phyloP scores from a whole-genome alignment of 1,284 basidiomycete genomes.

The Heterobasidion occidentale region DNA sequence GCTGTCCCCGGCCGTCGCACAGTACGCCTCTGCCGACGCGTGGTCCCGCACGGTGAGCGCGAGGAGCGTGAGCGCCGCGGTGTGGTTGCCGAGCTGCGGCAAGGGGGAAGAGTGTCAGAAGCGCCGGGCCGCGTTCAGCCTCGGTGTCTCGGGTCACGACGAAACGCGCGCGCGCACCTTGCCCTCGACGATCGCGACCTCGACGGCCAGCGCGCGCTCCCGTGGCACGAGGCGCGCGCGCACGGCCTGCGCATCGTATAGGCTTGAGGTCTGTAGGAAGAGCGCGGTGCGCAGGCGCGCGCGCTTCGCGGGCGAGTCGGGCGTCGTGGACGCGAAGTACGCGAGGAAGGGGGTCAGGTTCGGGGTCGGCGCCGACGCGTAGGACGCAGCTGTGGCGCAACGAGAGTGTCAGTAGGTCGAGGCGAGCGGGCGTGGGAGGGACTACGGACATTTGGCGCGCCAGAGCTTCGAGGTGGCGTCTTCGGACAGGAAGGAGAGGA shows the following conservation, averaged over 20 bases:
- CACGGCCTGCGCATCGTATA: constrained; percentile 53
- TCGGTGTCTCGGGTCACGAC: not conserved
- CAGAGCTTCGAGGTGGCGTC: constrained; percentile 53
- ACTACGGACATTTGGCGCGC: constrained; percentile 56
- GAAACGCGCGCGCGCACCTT: constrained; percentile 42
- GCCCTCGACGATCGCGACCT: constrained; percentile 75
- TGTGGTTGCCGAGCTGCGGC: constrained; percentile 57
- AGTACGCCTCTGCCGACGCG: constrained; percentile 71
- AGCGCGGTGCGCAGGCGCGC: constrained; percentile 69
- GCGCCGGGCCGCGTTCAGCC: constrained; percentile 1
- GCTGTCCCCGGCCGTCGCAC: constrained; percentile 56
- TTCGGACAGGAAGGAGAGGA: constrained; percentile 40
- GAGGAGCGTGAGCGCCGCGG: constrained; percentile 58
- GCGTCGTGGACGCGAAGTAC: constrained; percentile 62
- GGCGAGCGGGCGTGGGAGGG: not conserved
- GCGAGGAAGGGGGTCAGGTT: constrained; percentile 27
- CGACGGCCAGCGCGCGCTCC: constrained; percentile 54
- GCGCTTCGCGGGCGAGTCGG: constrained; percentile 67
- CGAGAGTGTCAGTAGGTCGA: not conserved
- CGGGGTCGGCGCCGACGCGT: constrained; percentile 29
- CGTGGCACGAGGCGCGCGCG: constrained; percentile 38
- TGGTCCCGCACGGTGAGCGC: constrained; percentile 52
- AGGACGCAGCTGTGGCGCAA: constrained; percentile 37
- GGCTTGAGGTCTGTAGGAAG: constrained; percentile 67
- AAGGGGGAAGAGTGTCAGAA: not conserved